Percentiles rank a stretch among this genome's conserved stretches.
Evolutionary conservation across 2,329 filamentous ascomycete species (phyloP).

Genomic region (Stromatinia cepivora): DNA sequence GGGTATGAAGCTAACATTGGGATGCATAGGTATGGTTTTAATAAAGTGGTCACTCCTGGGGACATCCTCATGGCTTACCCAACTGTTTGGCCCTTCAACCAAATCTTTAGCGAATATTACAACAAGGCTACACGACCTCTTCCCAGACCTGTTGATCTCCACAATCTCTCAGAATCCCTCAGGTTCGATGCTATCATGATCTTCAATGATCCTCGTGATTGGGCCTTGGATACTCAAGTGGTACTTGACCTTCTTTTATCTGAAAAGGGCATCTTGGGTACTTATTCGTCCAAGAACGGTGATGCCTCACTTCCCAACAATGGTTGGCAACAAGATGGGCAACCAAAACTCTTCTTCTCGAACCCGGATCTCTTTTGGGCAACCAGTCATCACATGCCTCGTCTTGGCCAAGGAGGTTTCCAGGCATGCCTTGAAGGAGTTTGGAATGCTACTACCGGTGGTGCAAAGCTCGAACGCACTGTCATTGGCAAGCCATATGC

Average conservation of each 20-base stretch:
- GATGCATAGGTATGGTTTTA: constrained; percentile 65
- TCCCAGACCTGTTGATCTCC: constrained; percentile 49
- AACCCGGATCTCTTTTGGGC: constrained; percentile 93
- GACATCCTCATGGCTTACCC: constrained; percentile 77
- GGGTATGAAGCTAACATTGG: constrained; percentile 20
- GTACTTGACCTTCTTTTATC: constrained; percentile 84
- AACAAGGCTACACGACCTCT: constrained; percentile 56
- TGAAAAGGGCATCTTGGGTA: constrained; percentile 75
- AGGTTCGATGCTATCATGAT: constrained; percentile 90
- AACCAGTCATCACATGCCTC: constrained; percentile 77
- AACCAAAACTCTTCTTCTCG: constrained; percentile 81
- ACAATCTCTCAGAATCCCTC: constrained; percentile 51
- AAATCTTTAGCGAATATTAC: constrained; percentile 64
- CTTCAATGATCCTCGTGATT: constrained; percentile 95
- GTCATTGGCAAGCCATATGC: constrained; percentile 81
- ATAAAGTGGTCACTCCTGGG: constrained; percentile 77
- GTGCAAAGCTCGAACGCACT: constrained; percentile 57
- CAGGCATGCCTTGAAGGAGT: constrained; percentile 77
- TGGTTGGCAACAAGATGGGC: constrained; percentile 80
- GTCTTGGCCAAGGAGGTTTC: constrained; percentile 91
- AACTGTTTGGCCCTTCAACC: constrained; percentile 80
- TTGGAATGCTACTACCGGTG: constrained; percentile 71
- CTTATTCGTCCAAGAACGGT: constrained; percentile 72
- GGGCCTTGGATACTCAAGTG: constrained; percentile 85
- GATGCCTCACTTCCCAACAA: constrained; percentile 62